Conservation (phyloP, 306 rosid species). For the Acmispon strigosus region DNA sequence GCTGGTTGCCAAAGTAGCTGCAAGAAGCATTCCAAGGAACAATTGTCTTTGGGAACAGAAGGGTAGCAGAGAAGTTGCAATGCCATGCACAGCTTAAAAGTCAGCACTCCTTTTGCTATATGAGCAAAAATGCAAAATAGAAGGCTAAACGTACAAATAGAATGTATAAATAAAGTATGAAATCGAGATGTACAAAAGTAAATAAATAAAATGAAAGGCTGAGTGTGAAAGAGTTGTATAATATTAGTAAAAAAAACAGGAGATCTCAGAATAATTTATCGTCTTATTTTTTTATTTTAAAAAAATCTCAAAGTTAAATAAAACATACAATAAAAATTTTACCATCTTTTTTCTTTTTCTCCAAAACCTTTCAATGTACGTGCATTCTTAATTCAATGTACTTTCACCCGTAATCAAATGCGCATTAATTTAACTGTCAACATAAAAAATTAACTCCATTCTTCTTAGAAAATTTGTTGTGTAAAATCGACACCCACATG, state of each 20-base stretch:
- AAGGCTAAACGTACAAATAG: conserved; percentile 20
- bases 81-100: conserved; percentile 15
- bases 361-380: not conserved
- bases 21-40: conserved; percentile 11
- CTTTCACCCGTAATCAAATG: conserved; percentile 23
- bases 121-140: conserved; percentile 22
- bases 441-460: conserved; percentile 22
- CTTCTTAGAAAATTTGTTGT: not conserved
- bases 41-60: not conserved
- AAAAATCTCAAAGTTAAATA: not conserved
- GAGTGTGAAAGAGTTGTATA: not conserved
- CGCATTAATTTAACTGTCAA: conserved; percentile 26
- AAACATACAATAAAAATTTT: not conserved
- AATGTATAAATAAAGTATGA: conserved; percentile 6
- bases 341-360: not conserved
- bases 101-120: conserved; percentile 9
- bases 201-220: conserved; percentile 31
- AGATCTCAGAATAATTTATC: too few species aligned
- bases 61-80: conserved; percentile 3
- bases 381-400: conserved; percentile 1
- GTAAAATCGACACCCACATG: not conserved
- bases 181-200: conserved; percentile 11
- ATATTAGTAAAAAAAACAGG: too few species aligned
- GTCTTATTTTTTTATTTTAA: too few species aligned
- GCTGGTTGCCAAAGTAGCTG: not conserved